phyloP scores from a whole-genome alignment of 331 rosid species.

The Telfairia occidentalis region DNA sequence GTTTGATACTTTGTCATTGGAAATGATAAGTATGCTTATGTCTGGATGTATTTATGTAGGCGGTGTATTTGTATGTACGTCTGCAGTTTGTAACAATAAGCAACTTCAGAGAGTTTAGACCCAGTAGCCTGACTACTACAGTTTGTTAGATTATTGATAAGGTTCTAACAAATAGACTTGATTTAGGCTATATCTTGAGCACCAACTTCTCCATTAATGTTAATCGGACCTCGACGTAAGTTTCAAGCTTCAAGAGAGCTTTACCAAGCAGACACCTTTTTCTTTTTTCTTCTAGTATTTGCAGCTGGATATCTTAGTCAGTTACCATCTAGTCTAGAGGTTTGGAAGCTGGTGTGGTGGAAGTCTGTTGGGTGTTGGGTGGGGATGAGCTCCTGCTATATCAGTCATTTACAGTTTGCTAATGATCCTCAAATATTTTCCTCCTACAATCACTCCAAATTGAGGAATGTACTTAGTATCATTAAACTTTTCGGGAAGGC shows the following conservation, averaged over 20 bases:
- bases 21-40: neutral
- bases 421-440: neutral
- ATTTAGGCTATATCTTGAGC: neutral
- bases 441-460: neutral
- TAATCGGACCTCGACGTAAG: neutral
- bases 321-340: neutral
- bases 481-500: neutral
- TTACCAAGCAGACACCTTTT: neutral
- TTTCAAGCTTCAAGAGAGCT: neutral
- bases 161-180: neutral
- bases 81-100: neutral
- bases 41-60: neutral
- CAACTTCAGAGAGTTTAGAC: neutral
- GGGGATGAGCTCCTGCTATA: neutral
- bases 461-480: neutral
- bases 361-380: neutral
- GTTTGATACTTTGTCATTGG: neutral
- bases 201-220: neutral
- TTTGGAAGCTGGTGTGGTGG: neutral
- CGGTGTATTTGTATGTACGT: too few relatives aligned
- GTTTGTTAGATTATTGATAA: neutral
- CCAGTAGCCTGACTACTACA: neutral
- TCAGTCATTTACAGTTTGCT: too few relatives aligned
- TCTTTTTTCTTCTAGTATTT: neutral
- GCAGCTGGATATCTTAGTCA: neutral